phyloP scores from a whole-genome alignment of 164 flowering plant genomes.

The Vitis riparia region DNA sequence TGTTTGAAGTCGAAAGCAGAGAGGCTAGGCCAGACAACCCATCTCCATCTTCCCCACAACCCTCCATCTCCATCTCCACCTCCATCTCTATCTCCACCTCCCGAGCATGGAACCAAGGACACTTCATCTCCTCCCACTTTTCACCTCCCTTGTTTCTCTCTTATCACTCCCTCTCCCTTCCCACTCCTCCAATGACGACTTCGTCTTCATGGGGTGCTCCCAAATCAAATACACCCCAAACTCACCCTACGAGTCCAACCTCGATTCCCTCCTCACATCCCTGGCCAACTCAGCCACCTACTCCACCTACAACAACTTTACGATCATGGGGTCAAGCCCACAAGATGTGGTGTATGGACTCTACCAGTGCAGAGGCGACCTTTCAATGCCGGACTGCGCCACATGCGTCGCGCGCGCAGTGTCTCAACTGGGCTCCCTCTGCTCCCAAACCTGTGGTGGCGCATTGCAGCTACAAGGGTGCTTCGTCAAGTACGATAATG shows the following conservation, averaged over 20 bases:
- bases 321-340: slow-evolving; percentile 46
- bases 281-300: slow-evolving; percentile 85
- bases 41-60: slow-evolving; percentile 2
- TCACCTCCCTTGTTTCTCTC: slow-evolving; percentile 16
- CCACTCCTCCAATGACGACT: slow-evolving; percentile 34
- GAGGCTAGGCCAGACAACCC: neutral
- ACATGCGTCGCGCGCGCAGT: slow-evolving; percentile 62
- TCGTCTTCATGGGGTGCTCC: slow-evolving; percentile 85
- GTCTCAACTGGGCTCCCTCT: slow-evolving; percentile 46
- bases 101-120: slow-evolving; percentile 21
- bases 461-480: slow-evolving; percentile 76
- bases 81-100: slow-evolving; percentile 7
- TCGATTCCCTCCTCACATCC: slow-evolving; percentile 87
- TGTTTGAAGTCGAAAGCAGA: neutral
- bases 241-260: slow-evolving; percentile 60
- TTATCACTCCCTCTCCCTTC: slow-evolving; percentile 13
- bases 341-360: slow-evolving; percentile 69
- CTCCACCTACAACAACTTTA: slow-evolving; percentile 78
- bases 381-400: slow-evolving; percentile 82
- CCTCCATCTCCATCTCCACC: slow-evolving; percentile 2
- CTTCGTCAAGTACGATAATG: slow-evolving; percentile 73
- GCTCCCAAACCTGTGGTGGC: slow-evolving; percentile 62
- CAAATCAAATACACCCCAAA: slow-evolving; percentile 46
- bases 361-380: slow-evolving; percentile 89
- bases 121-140: slow-evolving; percentile 5